Percentiles rank a stretch among this genome's conserved stretches.
These are phyloP conservation scores for Olyra latifolia DNA, from an alignment of 176 grass and related monocot genomes.

Conservation along the genomic window DNA sequence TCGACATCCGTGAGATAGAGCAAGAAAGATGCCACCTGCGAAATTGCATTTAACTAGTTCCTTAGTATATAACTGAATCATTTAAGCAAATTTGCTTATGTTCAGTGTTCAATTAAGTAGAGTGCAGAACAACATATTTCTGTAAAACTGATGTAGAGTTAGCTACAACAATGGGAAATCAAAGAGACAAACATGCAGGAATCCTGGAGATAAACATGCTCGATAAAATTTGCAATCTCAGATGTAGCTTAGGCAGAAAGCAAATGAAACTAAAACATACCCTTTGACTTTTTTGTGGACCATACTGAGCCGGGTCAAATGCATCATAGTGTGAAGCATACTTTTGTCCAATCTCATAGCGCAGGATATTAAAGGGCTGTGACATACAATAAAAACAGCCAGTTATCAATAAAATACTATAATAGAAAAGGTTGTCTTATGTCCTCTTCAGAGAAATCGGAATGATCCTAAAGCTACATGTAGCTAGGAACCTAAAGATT, in stretches of 20 bases:
- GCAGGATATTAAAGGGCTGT: slow-evolving; percentile 85
- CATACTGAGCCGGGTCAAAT: slow-evolving; percentile 89
- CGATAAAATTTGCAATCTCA: neutral
- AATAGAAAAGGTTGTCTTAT: neutral
- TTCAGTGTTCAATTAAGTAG: neutral
- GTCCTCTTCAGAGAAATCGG: neutral
- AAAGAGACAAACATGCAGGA: neutral
- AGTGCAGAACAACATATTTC: neutral
- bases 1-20: slow-evolving; percentile 93
- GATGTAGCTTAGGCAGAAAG: slow-evolving; percentile 6
- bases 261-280: slow-evolving; percentile 46
- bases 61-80: slow-evolving; percentile 13
- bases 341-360: slow-evolving; percentile 87
- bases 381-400: slow-evolving; percentile 35
- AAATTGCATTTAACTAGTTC: slow-evolving; percentile 34
- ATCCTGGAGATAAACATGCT: neutral
- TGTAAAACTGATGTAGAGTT: neutral
- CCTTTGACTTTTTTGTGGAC: slow-evolving; percentile 92
- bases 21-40: slow-evolving; percentile 91
- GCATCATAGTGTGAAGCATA: slow-evolving; percentile 98
- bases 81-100: neutral
- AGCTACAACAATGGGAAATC: neutral
- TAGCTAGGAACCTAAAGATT: neutral
- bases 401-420: neutral
- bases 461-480: neutral